Conservation (phyloP, 2,329 filamentous ascomycete genomes). For the Fusarium robinianum region DNA sequence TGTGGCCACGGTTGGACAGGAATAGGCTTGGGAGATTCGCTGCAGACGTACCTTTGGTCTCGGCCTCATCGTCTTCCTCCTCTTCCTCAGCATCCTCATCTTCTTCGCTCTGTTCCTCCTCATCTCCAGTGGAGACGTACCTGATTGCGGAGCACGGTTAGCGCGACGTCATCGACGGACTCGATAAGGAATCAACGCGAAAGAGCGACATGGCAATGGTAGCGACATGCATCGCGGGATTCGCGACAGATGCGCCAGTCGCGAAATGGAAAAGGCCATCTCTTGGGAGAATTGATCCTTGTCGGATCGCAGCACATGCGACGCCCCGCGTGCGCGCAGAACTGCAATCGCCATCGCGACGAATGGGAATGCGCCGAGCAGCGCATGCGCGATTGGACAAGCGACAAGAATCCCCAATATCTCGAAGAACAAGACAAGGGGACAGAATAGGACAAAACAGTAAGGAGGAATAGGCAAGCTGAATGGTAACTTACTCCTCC, state of each 20-base stretch:
- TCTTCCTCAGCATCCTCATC: slow-evolving; percentile 46
- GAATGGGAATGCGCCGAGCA: slow-evolving; percentile 11
- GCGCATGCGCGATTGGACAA: slow-evolving; percentile 20
- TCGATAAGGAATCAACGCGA: slow-evolving; percentile 3
- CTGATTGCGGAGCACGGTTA: slow-evolving; percentile 32
- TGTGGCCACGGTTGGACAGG: slow-evolving; percentile 4
- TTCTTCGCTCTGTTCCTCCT: slow-evolving; percentile 49
- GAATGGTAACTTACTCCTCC: slow-evolving; percentile 54
- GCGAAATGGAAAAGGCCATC: not conserved
- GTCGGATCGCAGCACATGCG: slow-evolving; percentile 22
- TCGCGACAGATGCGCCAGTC: too few species aligned
- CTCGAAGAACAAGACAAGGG: not conserved
- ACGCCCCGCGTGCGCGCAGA: slow-evolving; percentile 29
- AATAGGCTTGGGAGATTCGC: slow-evolving; percentile 4
- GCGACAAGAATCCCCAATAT: slow-evolving; percentile 1
- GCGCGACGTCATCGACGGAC: slow-evolving; percentile 10
- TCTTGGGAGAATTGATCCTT: slow-evolving; percentile 12
- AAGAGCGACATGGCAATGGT: too few species aligned
- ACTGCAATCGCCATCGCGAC: slow-evolving; percentile 23
- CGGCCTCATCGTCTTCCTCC: slow-evolving; percentile 43
- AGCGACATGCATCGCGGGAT: too few species aligned
- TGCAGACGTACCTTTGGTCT: slow-evolving; percentile 43
- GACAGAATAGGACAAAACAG: slow-evolving; percentile 10
- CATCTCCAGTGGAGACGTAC: slow-evolving; percentile 46
- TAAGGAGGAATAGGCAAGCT: slow-evolving; percentile 1